These are phyloP conservation scores for Fusarium citri DNA, from an alignment of 2,329 filamentous ascomycete genomes.

Conservation along the genomic window DNA sequence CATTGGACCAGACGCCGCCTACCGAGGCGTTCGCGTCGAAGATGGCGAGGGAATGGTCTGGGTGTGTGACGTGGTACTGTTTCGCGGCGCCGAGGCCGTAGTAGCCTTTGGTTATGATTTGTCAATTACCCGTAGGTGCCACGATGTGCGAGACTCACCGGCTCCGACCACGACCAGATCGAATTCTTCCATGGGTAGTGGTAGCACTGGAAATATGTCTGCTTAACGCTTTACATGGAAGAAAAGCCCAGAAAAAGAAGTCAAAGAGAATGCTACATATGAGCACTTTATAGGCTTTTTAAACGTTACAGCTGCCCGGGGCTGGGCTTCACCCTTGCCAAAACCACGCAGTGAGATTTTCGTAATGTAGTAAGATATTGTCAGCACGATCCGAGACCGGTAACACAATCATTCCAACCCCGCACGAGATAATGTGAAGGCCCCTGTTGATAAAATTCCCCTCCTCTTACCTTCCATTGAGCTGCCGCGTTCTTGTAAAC, in stretches of 20 bases:
- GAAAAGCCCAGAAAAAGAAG: no score
- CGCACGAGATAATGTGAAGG: background rate
- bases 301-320: background rate
- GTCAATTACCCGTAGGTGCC: background rate
- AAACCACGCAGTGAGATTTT: background rate
- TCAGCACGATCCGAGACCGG: background rate
- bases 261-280: no score
- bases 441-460: background rate
- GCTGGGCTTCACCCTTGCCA: background rate
- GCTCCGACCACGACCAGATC: background rate
- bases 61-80: slow-evolving; percentile 62
- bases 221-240: no score
- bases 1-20: slow-evolving; percentile 71
- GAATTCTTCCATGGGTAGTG: background rate
- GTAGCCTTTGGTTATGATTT: background rate
- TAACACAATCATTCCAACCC: background rate
- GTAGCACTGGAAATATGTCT: accelerated
- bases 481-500: no score
- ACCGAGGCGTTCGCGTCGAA: slow-evolving; percentile 62
- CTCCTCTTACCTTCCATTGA: no score
- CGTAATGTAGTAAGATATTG: background rate
- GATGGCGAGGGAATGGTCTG: slow-evolving; percentile 58
- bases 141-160: background rate
- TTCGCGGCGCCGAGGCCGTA: slow-evolving; percentile 63
- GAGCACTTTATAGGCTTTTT: no score